Evolutionary conservation across 2,329 filamentous ascomycete species (phyloP), one percentile per base, ranked within the genome.

Genomic region (Phialophora verrucosa): DNA sequence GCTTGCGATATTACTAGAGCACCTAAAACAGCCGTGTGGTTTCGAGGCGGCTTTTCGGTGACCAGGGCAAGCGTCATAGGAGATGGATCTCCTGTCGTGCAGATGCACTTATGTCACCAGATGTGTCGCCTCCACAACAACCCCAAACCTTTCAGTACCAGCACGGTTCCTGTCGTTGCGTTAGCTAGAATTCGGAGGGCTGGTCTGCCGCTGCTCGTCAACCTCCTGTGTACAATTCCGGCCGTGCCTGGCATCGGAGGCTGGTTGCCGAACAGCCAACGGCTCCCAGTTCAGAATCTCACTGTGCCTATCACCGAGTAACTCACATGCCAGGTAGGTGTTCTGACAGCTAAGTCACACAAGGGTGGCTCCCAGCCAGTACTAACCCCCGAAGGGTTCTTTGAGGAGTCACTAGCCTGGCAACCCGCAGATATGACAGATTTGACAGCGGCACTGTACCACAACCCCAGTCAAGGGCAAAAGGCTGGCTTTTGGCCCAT

Each of bases 371-470:
- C 50, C 56, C 29, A 17, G 60, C 31, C 63, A 53, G 51, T 35
- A 50, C 47, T 65, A 66, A 61, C 57, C 35, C 56, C 59, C 63
- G 63, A 61, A 51, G 56, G 51, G 25, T 61, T 51, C 56, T 35
- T 44, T 42, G 54, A 44, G 32, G 61, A 60, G 32, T 65, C 57
- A 53, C 54, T 58, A 61, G 42, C 62, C 60, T 67, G 70, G 68
- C 27, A 58, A 49, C 62, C 61, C 32, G 63, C 70, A 72, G 68
- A 70, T 69, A 70, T 70, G 68, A 69, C 66, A 69, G 67, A 60
- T 72, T 72, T 71, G 69, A 70, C 70, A 66, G 68, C 68, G 68
- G 68, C 68, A 56, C 50, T 50, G 65, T 69, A 47, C 58, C 29
- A 66, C 56, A 31, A 59, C 23, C 58, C 29, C 31, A 42, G 20